Evolutionary conservation across 441 rosid genomes (phyloP).

Genomic region (Erodium chrysanthum): DNA sequence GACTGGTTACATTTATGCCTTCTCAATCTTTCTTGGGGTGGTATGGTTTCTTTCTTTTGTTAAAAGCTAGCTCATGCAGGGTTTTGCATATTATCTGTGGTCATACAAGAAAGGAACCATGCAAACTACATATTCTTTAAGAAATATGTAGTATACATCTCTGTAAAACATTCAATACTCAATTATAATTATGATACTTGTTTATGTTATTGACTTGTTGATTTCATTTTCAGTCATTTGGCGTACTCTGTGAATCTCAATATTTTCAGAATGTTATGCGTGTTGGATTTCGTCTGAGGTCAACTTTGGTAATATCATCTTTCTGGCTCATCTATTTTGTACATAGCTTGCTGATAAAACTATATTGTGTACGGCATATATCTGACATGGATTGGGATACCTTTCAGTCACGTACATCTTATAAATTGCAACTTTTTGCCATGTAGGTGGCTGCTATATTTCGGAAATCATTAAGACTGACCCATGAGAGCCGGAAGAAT

Average conservation of each 20-base stretch:
- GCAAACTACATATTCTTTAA: background rate
- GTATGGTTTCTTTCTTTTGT: conserved; percentile 35
- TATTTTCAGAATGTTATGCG: conserved; percentile 98
- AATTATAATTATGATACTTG: background rate
- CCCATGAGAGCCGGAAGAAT: conserved; percentile 79
- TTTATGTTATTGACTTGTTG: conserved; percentile 1
- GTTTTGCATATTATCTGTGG: background rate
- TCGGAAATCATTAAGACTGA: conserved; percentile 83
- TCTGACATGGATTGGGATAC: background rate
- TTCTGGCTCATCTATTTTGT: conserved; percentile 15
- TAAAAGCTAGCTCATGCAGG: background rate
- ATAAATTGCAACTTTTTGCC: background rate
- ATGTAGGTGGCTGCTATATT: conserved; percentile 91
- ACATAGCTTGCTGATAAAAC: background rate
- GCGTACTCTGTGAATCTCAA: conserved; percentile 90
- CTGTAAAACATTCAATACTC: background rate
- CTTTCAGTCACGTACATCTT: conserved; percentile 4
- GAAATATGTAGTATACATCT: background rate
- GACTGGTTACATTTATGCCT: conserved; percentile 88
- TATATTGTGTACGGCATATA: background rate
- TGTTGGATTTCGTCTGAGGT: conserved; percentile 82
- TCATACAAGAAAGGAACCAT: background rate
- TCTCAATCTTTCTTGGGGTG: conserved; percentile 86
- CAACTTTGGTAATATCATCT: conserved; percentile 68
- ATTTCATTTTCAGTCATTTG: conserved; percentile 54